A percentile compares a stretch with the other conserved stretches of the same genome.
These are phyloP conservation scores for Chrysoporthe cubensis DNA, from an alignment of 2,329 filamentous ascomycete genomes.

Conservation along the genomic window DNA sequence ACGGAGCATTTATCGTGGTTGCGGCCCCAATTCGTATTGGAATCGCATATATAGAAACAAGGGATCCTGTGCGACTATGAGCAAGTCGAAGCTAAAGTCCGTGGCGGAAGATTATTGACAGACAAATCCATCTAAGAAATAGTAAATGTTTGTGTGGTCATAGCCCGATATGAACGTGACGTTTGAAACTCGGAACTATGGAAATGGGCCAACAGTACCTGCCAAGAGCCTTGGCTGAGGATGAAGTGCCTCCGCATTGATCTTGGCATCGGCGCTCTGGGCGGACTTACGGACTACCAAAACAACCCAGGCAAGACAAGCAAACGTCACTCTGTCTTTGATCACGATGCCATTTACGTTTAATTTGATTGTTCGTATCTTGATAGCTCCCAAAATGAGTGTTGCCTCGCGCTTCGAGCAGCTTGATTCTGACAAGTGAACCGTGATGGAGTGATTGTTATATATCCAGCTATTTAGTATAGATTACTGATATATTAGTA, in stretches of 20 bases:
- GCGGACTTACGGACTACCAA: neutral
- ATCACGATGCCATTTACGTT: neutral
- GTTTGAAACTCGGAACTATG: neutral
- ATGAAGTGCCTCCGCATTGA: neutral
- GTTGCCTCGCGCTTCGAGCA: neutral
- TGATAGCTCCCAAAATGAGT: neutral
- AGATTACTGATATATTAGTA: too few species aligned
- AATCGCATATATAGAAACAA: neutral
- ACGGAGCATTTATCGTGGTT: neutral
- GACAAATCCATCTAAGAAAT: neutral
- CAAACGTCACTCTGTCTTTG: neutral
- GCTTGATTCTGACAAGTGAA: neutral
- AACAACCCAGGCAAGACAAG: neutral
- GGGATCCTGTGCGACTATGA: neutral
- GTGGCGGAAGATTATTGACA: neutral
- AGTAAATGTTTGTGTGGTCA: neutral
- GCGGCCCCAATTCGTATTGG: neutral
- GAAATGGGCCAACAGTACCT: neutral
- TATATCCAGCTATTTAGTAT: too few species aligned
- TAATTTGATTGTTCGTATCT: neutral
- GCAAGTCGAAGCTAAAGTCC: neutral
- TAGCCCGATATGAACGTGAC: neutral
- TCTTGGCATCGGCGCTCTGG: constrained; percentile 1
- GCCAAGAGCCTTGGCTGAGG: constrained; percentile 1
- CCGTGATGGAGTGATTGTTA: neutral